Evolutionary conservation across 495 filamentous ascomycete species (phyloP), one percentile per base, ranked within the genome.

Genomic region (Penicillium canariense): DNA sequence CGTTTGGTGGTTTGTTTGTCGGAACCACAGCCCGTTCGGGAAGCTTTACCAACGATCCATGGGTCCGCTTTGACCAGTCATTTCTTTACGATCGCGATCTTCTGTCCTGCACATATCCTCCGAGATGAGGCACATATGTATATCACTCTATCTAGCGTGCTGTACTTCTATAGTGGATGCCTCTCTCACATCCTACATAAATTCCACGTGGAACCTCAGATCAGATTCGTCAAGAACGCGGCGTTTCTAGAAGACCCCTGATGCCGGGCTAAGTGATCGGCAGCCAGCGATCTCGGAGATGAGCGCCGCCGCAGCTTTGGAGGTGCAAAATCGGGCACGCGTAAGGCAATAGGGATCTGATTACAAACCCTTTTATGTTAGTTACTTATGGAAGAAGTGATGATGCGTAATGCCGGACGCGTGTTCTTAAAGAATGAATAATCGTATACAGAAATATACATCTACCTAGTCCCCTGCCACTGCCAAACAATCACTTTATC

Each of bases 271-370:
- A 38, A 27, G 34, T 32, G 49, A 51, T 51, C 49, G 49, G 49
- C 49, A 31, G 25, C 26, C 43, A 12, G 36, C 49, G 26, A 51
- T 51, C 49, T 51, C 49, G 49, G 49, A 51, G 26, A 51, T 51
- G 34, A 51, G 25, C 12, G 34, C 15, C 35, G 15, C 23, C 26
- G 25, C n/a, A n/a, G 43, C 43, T 27, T 46, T 46, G 12, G 26
- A 38, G 48, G 23, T 14, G 23, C 48, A 38, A 25, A 17, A 11
- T 49, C 32, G 17, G 20, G 12, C 31, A 42, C 25, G 38, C 3
- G 36, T 15, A n/a, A n/a, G n/a, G n/a, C n/a, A n/a, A n/a, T n/a
- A n/a, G n/a, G n/a, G n/a, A n/a, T n/a, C n/a, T n/a, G n/a, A n/a
- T n/a, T n/a, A n/a, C n/a, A n/a, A n/a, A n/a, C n/a, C n/a, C n/a